These are phyloP conservation scores for Trichoderma asperelloides DNA, from an alignment of 495 filamentous ascomycete genomes.

Conservation along the genomic window DNA sequence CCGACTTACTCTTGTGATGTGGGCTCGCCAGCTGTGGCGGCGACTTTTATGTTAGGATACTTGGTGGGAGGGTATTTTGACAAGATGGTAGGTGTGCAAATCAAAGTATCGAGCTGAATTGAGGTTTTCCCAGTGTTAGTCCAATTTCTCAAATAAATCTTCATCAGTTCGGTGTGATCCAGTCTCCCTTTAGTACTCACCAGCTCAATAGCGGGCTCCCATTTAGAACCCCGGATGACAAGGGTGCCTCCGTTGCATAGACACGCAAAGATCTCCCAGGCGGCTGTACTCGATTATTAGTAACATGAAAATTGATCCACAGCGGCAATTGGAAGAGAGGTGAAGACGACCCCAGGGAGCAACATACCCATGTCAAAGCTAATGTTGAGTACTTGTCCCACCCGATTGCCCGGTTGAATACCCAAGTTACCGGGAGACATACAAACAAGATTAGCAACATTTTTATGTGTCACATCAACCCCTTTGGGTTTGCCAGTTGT, in stretches of 20 bases:
- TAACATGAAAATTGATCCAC: background rate
- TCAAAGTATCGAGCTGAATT: conserved; percentile 23
- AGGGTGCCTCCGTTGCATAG: conserved; percentile 31
- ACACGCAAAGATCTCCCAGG: conserved; percentile 32
- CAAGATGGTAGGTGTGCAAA: conserved; percentile 28
- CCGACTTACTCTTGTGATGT: conserved; percentile 11
- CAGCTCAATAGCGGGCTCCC: conserved; percentile 13
- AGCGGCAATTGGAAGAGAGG: background rate
- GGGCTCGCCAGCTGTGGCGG: conserved; percentile 16
- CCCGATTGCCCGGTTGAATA: conserved; percentile 27
- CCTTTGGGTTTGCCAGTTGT: conserved; percentile 35
- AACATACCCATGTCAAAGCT: conserved; percentile 34
- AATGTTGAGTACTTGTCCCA: conserved; percentile 28
- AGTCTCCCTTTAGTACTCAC: background rate
- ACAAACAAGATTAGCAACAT: conserved; percentile 25
- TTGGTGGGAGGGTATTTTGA: conserved; percentile 20
- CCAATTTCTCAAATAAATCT: background rate
- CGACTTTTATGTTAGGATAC: conserved; percentile 27
- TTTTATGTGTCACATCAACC: conserved; percentile 27
- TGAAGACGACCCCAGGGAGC: background rate
- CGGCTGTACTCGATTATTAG: conserved; percentile 15
- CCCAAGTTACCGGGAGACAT: conserved; percentile 24
- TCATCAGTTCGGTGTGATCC: background rate
- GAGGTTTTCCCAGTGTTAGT: conserved; percentile 12
- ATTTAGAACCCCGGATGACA: conserved; percentile 22